Conservation (phyloP, 192 early-diverging fungal species). For the Dissophora globulifera region DNA sequence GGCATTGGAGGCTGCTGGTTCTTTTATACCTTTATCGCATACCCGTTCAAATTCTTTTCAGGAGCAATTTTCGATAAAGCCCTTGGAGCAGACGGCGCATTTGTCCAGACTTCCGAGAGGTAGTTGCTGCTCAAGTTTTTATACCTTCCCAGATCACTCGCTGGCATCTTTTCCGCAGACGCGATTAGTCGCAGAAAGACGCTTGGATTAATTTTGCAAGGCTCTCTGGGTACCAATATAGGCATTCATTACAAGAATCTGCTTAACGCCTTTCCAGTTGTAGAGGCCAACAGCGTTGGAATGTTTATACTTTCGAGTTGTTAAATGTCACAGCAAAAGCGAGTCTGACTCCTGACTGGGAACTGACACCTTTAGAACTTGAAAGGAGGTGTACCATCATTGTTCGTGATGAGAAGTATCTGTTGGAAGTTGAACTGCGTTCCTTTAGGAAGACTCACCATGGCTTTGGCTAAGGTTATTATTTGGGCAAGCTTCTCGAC, state of each 20-base stretch:
- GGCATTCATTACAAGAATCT: slow-evolving; percentile 52
- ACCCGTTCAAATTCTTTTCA: slow-evolving; percentile 34
- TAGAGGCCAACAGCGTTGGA: too few species aligned
- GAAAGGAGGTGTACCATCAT: too few species aligned
- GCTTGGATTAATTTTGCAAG: slow-evolving; percentile 58
- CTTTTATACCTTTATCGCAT: slow-evolving; percentile 23
- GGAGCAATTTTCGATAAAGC: slow-evolving; percentile 36
- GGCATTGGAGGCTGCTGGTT: slow-evolving; percentile 42
- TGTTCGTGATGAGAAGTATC: too few species aligned
- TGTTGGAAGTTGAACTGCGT: too few species aligned
- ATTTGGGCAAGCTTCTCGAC: too few species aligned
- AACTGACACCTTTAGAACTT: too few species aligned
- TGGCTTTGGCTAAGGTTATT: too few species aligned
- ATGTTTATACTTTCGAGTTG: too few species aligned
- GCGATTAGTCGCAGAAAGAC: slow-evolving; percentile 61
- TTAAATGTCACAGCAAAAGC: too few species aligned
- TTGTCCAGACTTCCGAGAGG: slow-evolving; percentile 57
- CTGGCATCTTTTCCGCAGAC: slow-evolving; percentile 57
- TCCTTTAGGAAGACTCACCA: too few species aligned
- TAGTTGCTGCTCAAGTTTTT: slow-evolving; percentile 58
- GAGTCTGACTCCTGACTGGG: too few species aligned
- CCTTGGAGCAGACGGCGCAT: slow-evolving; percentile 22
- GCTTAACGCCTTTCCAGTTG: slow-evolving; percentile 47
- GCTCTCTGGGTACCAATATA: slow-evolving; percentile 57
- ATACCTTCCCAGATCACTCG: slow-evolving; percentile 60